These are phyloP conservation scores for Fusarium ambrosium DNA, from an alignment of 2,329 filamentous ascomycete species.

Conservation along the genomic window DNA sequence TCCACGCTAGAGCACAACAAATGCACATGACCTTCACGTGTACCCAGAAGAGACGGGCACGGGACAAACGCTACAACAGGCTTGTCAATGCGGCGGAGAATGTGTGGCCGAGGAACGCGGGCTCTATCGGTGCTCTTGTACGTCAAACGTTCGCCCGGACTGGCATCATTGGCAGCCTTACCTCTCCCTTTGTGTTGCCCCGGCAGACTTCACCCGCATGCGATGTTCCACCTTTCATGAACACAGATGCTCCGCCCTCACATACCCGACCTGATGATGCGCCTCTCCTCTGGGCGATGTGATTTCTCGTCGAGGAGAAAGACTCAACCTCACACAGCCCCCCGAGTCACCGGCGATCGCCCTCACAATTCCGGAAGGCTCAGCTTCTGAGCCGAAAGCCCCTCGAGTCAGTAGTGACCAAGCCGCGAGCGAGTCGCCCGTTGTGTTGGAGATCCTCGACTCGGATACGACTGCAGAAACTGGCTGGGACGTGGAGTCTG, in stretches of 20 bases:
- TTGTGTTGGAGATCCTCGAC: not conserved
- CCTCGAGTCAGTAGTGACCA: not conserved
- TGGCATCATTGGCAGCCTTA: not conserved
- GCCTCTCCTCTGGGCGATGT: not conserved
- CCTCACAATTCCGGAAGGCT: not conserved
- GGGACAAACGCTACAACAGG: not conserved
- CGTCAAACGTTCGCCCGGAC: not conserved
- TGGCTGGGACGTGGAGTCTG: not conserved
- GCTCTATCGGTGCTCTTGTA: not conserved
- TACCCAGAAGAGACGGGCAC: not conserved
- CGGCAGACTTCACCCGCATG: not conserved
- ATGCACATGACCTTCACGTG: not conserved
- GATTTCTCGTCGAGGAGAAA: not conserved
- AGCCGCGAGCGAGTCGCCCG: not conserved
- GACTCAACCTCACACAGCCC: not conserved
- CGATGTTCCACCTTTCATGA: not conserved
- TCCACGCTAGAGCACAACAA: not conserved
- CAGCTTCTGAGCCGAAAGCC: not conserved
- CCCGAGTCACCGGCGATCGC: not conserved
- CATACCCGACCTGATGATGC: not conserved
- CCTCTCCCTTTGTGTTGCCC: not conserved
- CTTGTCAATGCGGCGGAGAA: not conserved
- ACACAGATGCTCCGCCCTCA: not conserved
- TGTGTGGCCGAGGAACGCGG: not conserved
- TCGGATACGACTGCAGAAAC: not conserved